Evolutionary conservation across 352 stramenopile species (phyloP).

Genomic region (Globisporangium iwayamae): DNA sequence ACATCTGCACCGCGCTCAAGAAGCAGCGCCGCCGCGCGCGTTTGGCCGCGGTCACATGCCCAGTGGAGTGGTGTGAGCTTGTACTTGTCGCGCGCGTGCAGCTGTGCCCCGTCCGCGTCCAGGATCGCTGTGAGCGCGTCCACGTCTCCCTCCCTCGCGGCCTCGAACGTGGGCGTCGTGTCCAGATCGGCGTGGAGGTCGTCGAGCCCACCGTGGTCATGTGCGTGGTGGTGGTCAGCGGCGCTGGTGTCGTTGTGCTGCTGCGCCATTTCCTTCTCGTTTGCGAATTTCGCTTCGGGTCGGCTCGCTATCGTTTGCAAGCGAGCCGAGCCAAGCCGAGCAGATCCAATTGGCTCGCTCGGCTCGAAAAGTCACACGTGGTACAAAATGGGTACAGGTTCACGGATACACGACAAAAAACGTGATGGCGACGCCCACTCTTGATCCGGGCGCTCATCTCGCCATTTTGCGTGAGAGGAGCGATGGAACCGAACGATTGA

Average conservation of each 20-base stretch:
- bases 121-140: slow-evolving; percentile 35
- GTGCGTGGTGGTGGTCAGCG: slow-evolving; percentile 8
- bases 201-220: slow-evolving; percentile 47
- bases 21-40: slow-evolving; percentile 25
- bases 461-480: too few relatives aligned
- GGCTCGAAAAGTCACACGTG: background rate
- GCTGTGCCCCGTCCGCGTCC: slow-evolving; percentile 24
- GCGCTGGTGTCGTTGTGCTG: slow-evolving; percentile 15
- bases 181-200: slow-evolving; percentile 63
- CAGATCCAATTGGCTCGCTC: background rate
- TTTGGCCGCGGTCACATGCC: slow-evolving; percentile 57
- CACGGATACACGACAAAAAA: too few relatives aligned
- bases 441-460: too few relatives aligned
- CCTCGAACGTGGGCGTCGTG: slow-evolving; percentile 54
- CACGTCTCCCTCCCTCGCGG: slow-evolving; percentile 43
- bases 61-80: slow-evolving; percentile 68
- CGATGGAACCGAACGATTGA: too few relatives aligned
- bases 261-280: background rate
- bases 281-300: background rate
- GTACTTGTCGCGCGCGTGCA: slow-evolving; percentile 59
- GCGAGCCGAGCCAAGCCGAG: slow-evolving; percentile 7
- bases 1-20: slow-evolving; percentile 39
- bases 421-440: too few relatives aligned
- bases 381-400: too few relatives aligned
- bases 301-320: background rate